Evolutionary conservation across 2,329 filamentous ascomycete genomes (phyloP), one percentile per base, ranked within the genome.

Genomic region (Colletotrichum tropicale): DNA sequence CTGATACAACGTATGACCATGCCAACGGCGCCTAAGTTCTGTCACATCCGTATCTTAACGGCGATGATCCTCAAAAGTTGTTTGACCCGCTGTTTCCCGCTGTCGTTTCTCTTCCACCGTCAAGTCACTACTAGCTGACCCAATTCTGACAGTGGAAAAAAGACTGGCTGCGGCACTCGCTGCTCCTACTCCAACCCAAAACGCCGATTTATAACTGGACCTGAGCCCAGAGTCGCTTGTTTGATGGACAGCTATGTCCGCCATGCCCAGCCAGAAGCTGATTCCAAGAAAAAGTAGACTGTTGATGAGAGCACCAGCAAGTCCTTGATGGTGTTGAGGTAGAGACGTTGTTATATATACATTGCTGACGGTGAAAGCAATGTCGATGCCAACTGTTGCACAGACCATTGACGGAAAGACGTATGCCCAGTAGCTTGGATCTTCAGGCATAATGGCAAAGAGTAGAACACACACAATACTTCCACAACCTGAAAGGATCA

Each of bases 291-390:
- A 94, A 34, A 95, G 81, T 1, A 52, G 43, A 24, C 43, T 52
- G 43, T 52, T 52, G 43, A 52, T 52, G n/a, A 52, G 43, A 21
- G n/a, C 43, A 0, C 43, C 43, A 12, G 43, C 3, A 95, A 84
- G 62, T 90, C 92, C 84, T 94, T 95, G 80, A 94, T 92, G 61
- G 95, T 90, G 88, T 6, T 87, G 87, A 0, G 94, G 93, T 76
- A 96, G 86, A 15, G 90, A 90, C 0, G 94, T 95, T 0, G 94
- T 95, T 81, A 95, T 94, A 83, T 94, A 96, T 74, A 96, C 90
- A 80, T 94, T 96, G 21, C 92, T 91, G 2, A 96, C 90, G 80
- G 93, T 95, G 84, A 93, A 96, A 9, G 91, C 92, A 70, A 96
- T 91, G 80, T 96, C 94, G 74, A 96, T 92, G n/a, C 93, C 94